Conservation (phyloP, 2,329 filamentous ascomycete genomes). For the Blumeria hordei region DNA sequence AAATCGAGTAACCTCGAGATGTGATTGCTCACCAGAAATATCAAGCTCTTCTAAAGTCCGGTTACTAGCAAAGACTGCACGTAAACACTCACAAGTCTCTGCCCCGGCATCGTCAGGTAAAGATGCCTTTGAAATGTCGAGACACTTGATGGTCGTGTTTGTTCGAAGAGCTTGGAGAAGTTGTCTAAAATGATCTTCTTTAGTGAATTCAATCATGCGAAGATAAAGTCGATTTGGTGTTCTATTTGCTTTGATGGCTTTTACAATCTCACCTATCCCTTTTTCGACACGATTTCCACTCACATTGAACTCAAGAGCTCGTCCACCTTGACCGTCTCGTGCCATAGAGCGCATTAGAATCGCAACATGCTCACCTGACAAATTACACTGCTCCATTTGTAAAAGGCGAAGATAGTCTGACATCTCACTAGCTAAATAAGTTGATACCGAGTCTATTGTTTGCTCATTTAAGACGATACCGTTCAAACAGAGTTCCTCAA, state of each 20-base stretch:
- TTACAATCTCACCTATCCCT: constrained; percentile 24
- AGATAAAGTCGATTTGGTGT: constrained; percentile 41
- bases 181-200: constrained; percentile 26
- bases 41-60: constrained; percentile 40
- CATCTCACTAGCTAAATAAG: constrained; percentile 34
- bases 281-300: constrained; percentile 29
- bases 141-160: constrained; percentile 36
- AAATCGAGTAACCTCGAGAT: constrained; percentile 44
- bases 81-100: constrained; percentile 39
- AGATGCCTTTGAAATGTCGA: constrained; percentile 48
- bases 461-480: constrained; percentile 35
- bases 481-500: constrained; percentile 41
- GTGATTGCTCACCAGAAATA: constrained; percentile 46
- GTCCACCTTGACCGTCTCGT: constrained; percentile 21
- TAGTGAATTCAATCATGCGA: constrained; percentile 35
- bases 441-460: constrained; percentile 39
- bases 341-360: constrained; percentile 39
- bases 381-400: constrained; percentile 40
- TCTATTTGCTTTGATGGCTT: constrained; percentile 24
- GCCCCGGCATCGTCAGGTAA: constrained; percentile 43
- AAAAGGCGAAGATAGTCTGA: constrained; percentile 35
- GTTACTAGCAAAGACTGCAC: constrained; percentile 41
- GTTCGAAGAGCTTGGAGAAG: constrained; percentile 34
- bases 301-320: constrained; percentile 39
- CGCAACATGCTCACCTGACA: constrained; percentile 39